Base-by-base conservation (phyloP, 2,329 filamentous ascomycete species). In the Phialophora expanda region DNA sequence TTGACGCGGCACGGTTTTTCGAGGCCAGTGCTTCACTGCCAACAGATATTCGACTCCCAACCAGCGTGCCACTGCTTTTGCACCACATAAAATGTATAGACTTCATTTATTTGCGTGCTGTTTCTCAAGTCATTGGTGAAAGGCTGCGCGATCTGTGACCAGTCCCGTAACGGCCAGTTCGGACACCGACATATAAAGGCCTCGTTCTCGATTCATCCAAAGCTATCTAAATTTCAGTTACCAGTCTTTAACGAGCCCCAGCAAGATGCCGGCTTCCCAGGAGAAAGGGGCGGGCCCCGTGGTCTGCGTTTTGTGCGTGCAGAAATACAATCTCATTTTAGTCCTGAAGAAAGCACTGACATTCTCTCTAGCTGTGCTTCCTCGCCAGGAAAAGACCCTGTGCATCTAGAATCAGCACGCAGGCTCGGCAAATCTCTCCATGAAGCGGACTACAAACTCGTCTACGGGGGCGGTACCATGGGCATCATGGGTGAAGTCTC, bases 401-500 rank as follows among this genome's bases (percentile, higher is more conserved):
- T 84, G 4, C 92, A 97, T 78, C 80, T 96, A 74, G 87, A 89
- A 76, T 89, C 92, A 7, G 95, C 95, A 2, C 89, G 89, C 46
- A 80, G 86, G 32, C 87, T 98, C 14, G 94, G 90, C 62, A 82
- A 82, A 38, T 83, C 85, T 70, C 90, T 98, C 80, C 90, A 93
- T 76, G 84, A 85, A 58, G 85, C 90, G 75, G 88, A 91, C 76
- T 92, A 96, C 74, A 85, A 86, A 9, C 87, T 99, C 51, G 93
- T 98, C 70, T 99, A 98, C 78, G 95, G 95, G 72, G 95, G 95
- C 72, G 95, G 95, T 74, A 98, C 94, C 2, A 88, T 92, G 44
- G 95, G 95, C 9, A 85, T 99, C 54, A 99, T 99, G 95, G 95
- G 95, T 75, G 93, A 97, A 76, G 80, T 98, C 11, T 92, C 95